Evolutionary conservation across 495 filamentous ascomycete genomes (phyloP).

Genomic region (Podospora pseudocomata): DNA sequence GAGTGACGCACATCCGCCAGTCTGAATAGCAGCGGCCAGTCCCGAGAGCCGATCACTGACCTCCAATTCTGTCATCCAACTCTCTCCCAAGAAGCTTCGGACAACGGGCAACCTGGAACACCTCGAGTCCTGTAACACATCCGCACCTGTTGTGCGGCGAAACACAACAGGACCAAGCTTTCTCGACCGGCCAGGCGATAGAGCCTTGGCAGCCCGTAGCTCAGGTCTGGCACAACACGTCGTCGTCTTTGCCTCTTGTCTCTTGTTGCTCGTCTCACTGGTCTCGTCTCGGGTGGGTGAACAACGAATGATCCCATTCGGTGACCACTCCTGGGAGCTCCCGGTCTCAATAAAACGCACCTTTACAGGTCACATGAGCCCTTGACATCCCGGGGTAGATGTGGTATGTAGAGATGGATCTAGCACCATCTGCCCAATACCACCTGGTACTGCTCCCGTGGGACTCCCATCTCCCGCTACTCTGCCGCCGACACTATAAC

Average conservation of each 20-base stretch:
- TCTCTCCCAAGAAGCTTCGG: background rate
- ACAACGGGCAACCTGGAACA: background rate
- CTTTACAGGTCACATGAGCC: background rate
- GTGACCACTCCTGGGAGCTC: background rate
- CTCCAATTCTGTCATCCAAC: background rate
- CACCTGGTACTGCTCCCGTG: background rate
- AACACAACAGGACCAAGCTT: slow-evolving; percentile 34
- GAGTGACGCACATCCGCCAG: slow-evolving; percentile 4
- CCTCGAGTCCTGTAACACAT: slow-evolving; percentile 9
- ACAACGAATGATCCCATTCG: background rate
- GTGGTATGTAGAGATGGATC: background rate
- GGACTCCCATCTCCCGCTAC: background rate
- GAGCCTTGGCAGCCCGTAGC: slow-evolving; percentile 21
- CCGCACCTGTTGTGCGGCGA: slow-evolving; percentile 15
- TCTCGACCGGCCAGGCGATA: slow-evolving; percentile 19
- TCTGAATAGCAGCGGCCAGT: slow-evolving; percentile 2
- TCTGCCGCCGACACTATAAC: background rate
- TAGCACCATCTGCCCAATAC: background rate
- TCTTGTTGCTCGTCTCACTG: background rate
- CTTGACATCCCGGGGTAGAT: background rate
- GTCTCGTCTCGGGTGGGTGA: background rate
- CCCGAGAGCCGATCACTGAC: slow-evolving; percentile 4
- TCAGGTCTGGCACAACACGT: slow-evolving; percentile 7
- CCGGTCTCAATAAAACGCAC: background rate
- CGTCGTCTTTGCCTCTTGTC: background rate